Evolutionary conservation across 2,329 filamentous ascomycete genomes (phyloP).

Genomic region (Pezicula neosporulosa): DNA sequence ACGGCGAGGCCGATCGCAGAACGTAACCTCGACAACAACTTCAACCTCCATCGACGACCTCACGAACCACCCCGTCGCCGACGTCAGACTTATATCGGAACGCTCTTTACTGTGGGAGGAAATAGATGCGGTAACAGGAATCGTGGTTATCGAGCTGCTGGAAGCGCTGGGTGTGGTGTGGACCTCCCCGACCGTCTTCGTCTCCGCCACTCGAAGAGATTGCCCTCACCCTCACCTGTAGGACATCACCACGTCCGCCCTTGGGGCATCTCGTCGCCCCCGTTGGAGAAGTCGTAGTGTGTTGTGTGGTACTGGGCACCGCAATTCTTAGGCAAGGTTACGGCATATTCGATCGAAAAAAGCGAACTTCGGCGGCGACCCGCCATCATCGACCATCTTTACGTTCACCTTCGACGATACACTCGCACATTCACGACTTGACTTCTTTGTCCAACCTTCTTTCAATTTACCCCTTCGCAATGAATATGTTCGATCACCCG

Average conservation of each 20-base stretch:
- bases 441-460: not conserved
- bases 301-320: too few species aligned
- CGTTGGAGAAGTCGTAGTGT: too few species aligned
- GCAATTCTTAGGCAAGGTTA: not conserved
- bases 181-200: constrained; percentile 10
- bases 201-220: constrained; percentile 6
- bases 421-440: not conserved
- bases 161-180: constrained; percentile 12
- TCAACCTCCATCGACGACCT: constrained; percentile 14
- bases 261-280: not conserved
- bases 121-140: constrained; percentile 15
- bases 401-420: constrained; percentile 12
- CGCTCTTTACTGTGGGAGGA: not conserved
- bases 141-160: constrained; percentile 13
- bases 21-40: constrained; percentile 10
- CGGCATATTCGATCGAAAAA: not conserved
- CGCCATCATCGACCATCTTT: constrained; percentile 6
- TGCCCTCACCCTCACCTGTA: constrained; percentile 7
- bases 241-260: constrained; percentile 2
- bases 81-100: constrained; percentile 7
- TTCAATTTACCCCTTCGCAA: constrained; percentile 10
- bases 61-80: constrained; percentile 9
- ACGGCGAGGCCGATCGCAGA: constrained; percentile 1
- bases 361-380: constrained; percentile 2
- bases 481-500: constrained; percentile 60